A percentile compares a stretch with the other conserved stretches of the same genome.
Conservation (phyloP, 768 basidiomycete species). For the Hygrophorus pudorinus region DNA sequence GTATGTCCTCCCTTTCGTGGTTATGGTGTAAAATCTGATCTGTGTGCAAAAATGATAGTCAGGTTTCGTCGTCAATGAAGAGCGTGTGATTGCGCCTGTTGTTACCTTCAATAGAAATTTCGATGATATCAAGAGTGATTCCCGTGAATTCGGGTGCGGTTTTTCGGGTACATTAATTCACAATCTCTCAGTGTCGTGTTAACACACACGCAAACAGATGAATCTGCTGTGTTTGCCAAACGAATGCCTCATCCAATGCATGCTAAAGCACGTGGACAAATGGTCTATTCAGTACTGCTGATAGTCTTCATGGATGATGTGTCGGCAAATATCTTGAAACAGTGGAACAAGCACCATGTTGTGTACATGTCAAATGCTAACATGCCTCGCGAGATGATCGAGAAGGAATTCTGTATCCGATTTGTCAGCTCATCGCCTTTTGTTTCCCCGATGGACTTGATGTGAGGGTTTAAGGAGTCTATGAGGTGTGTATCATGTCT, state of each 20-base stretch:
- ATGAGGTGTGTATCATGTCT: conserved; percentile 12
- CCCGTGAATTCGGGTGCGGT: conserved; percentile 1
- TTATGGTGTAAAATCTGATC: neutral
- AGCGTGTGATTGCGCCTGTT: neutral
- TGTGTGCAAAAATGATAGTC: conserved; percentile 2
- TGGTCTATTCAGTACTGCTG: conserved; percentile 4
- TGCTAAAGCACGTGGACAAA: conserved; percentile 1
- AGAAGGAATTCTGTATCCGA: conserved; percentile 20
- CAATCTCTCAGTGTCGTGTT: neutral
- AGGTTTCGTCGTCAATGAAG: conserved; percentile 3
- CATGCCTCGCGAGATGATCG: conserved; percentile 18
- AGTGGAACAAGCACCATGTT: conserved; percentile 27
- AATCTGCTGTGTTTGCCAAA: neutral
- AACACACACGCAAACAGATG: neutral
- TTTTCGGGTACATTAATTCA: neutral
- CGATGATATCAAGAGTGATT: conserved; percentile 2
- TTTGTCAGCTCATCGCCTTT: conserved; percentile 25
- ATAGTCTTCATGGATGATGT: conserved; percentile 20
- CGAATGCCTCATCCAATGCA: conserved; percentile 9
- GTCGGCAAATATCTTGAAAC: conserved; percentile 24
- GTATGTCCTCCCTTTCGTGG: neutral
- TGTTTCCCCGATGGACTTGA: conserved; percentile 23
- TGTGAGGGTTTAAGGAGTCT: conserved; percentile 18
- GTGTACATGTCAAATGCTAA: conserved; percentile 23
- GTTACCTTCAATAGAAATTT: conserved; percentile 1